A percentile compares a stretch with the other conserved stretches of the same genome.
These are phyloP conservation scores for Ogataea parapolymorpha DNA, from an alignment of 805 yeast genomes.

Conservation along the genomic window DNA sequence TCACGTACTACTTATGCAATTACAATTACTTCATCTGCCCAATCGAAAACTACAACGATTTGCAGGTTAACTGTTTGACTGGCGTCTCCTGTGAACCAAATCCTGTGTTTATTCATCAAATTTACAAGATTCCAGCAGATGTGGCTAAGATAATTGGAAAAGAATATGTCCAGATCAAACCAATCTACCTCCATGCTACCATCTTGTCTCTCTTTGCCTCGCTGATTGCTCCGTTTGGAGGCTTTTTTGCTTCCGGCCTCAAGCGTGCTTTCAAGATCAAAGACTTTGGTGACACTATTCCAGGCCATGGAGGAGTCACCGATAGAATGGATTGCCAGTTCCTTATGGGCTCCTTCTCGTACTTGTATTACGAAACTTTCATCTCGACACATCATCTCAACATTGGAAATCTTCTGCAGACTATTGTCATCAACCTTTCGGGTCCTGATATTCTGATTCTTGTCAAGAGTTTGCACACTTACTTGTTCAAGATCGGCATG, in stretches of 20 bases:
- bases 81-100: constrained; percentile 74
- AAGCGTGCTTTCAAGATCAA: constrained; percentile 95
- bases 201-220: constrained; percentile 92
- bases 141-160: constrained; percentile 43
- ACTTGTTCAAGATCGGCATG: constrained; percentile 44
- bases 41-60: constrained; percentile 50
- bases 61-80: constrained; percentile 58
- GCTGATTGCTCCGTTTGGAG: constrained; percentile 96
- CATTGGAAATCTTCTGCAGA: constrained; percentile 72
- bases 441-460: constrained; percentile 63
- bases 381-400: constrained; percentile 69
- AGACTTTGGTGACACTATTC: constrained; percentile 97
- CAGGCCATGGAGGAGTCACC: constrained; percentile 98
- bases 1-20: constrained; percentile 61
- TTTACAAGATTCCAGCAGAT: constrained; percentile 69
- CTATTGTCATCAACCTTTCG: constrained; percentile 67
- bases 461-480: constrained; percentile 54
- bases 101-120: constrained; percentile 84
- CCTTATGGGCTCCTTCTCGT: constrained; percentile 93
- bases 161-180: constrained; percentile 63
- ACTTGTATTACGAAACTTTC: constrained; percentile 89
- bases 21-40: constrained; percentile 86
- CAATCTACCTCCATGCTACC: constrained; percentile 86
- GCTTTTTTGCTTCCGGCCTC: constrained; percentile 96
- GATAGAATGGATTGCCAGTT: constrained; percentile 98